These are phyloP conservation scores for Cucurbita ficifolia DNA, from an alignment of 306 rosid genomes.

Conservation along the genomic window DNA sequence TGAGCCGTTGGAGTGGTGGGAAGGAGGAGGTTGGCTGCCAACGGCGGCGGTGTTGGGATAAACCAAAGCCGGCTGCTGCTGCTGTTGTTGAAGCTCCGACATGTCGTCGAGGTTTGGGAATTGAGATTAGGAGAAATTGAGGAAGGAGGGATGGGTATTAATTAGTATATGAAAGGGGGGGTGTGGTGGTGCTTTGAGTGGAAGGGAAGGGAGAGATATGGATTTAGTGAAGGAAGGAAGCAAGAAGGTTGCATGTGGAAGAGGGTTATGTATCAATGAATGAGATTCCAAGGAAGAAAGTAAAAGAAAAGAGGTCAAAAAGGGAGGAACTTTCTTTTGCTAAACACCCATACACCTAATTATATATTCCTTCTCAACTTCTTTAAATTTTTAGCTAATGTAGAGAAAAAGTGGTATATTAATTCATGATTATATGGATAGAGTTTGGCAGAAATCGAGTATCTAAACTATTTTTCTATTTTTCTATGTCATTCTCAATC, in stretches of 20 bases:
- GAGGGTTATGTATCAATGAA: conserved; percentile 20
- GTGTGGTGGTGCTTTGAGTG: conserved; percentile 43
- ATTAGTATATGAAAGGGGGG: too few relatives aligned
- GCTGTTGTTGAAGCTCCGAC: conserved; percentile 39
- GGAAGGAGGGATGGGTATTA: not conserved
- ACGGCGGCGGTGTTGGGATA: conserved; percentile 37
- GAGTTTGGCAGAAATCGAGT: not conserved
- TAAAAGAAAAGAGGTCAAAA: conserved; percentile 9
- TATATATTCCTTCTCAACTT: conserved; percentile 19
- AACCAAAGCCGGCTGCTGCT: conserved; percentile 38
- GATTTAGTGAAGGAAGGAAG: conserved; percentile 28
- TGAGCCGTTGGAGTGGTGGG: conserved; percentile 63
- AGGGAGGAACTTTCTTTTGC: conserved; percentile 33
- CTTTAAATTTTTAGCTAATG: not conserved
- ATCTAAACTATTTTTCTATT: not conserved
- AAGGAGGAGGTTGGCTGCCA: conserved; percentile 11
- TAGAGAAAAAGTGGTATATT: not conserved
- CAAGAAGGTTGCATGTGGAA: conserved; percentile 14
- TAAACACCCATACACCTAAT: conserved; percentile 27
- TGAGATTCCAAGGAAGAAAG: not conserved
- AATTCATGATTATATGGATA: not conserved
- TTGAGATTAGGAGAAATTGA: not conserved
- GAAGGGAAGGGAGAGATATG: conserved; percentile 18
- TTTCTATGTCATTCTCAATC: not conserved
- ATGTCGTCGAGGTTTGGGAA: not conserved